Base-by-base conservation (phyloP, 208 protist genomes). In the Vickermania ingenoplastis region DNA sequence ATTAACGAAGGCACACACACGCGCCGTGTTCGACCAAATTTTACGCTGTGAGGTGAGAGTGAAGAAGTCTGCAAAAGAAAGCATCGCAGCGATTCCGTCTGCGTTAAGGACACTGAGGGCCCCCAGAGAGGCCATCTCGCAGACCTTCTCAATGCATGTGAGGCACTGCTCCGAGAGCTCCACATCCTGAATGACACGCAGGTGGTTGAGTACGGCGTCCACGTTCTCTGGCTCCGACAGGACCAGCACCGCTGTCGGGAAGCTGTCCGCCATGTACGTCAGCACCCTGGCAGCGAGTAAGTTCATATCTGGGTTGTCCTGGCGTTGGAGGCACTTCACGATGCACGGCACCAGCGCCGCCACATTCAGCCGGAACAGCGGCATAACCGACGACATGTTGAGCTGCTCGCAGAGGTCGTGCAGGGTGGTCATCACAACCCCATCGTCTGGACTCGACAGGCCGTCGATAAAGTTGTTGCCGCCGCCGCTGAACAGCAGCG, bases 31-130 rank as follows among this genome's bases (percentile, higher is more conserved):
- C 11, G 56, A 62, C 75, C 93, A 90, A 11, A 91, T 82, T 41
- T 92, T 92, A 5, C 91, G 82, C 69, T 98, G 96, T 3, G 88
- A 74, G 21, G 70, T 64, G 5, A 86, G 75, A 50, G 81, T 85
- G 59, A 97, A 97, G 77, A 98, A 98, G 66, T 98, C 96, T 2
- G 97, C 64, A 59, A 89, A 97, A 14, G 57, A 67, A 5, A 98
- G 81, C 59, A 94, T 67, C 0, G 91, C 90, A 24, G 67, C 70
- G 3, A 97, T 75, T 36, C 91, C 94, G 48, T 79, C 79, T 23
- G 62, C 81, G 41, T 75, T 54, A 17, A 97, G 63, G 7, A 94
- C 52, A 21, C 73, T 66, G 2, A 27, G 7, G 21, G 80, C 75
- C 2, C 77, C 77, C 2, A 24, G 26, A 1, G 62, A 31, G 26